Percentiles rank a stretch among this genome's conserved stretches.
phyloP scores from a whole-genome alignment of 805 yeast genomes.

The Schwanniomyces yamadae region DNA sequence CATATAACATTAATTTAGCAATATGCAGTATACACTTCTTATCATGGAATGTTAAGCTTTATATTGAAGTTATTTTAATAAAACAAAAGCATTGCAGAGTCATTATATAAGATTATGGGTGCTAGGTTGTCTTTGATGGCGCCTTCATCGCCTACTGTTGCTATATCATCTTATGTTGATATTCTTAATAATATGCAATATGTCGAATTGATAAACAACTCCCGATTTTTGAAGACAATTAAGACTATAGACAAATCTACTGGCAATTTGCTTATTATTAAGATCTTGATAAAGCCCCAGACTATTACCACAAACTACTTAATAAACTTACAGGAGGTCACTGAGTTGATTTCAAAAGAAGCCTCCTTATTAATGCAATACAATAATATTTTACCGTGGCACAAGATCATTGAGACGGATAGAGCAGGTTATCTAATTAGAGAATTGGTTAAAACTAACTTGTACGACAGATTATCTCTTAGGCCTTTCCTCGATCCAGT shows the following conservation, averaged over 20 bases:
- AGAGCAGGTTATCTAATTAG: constrained; percentile 89
- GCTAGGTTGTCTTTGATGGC: constrained; percentile 81
- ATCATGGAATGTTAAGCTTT: too few species aligned
- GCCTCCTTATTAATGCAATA: constrained; percentile 40
- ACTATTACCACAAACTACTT: constrained; percentile 18
- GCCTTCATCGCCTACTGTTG: constrained; percentile 90
- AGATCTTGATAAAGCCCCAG: constrained; percentile 67
- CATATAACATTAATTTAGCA: too few species aligned
- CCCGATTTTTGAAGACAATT: constrained; percentile 83
- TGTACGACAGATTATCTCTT: constrained; percentile 84
- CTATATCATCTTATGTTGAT: constrained; percentile 84
- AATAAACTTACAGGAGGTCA: constrained; percentile 23
- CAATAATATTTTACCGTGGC: constrained; percentile 69
- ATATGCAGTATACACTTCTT: too few species aligned
- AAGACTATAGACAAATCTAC: constrained; percentile 66
- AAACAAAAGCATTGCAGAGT: too few species aligned
- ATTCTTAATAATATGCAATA: constrained; percentile 75
- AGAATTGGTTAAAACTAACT: constrained; percentile 72
- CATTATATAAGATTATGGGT: constrained; percentile 55
- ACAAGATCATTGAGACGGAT: constrained; percentile 77
- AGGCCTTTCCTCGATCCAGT: constrained; percentile 81
- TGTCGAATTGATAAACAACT: constrained; percentile 69
- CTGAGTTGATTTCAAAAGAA: constrained; percentile 33
- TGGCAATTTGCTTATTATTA: constrained; percentile 69
- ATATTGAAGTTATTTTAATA: too few species aligned